Base-by-base conservation (phyloP, 169 alveolate genomes). In the Plasmodium yoelii region DNA sequence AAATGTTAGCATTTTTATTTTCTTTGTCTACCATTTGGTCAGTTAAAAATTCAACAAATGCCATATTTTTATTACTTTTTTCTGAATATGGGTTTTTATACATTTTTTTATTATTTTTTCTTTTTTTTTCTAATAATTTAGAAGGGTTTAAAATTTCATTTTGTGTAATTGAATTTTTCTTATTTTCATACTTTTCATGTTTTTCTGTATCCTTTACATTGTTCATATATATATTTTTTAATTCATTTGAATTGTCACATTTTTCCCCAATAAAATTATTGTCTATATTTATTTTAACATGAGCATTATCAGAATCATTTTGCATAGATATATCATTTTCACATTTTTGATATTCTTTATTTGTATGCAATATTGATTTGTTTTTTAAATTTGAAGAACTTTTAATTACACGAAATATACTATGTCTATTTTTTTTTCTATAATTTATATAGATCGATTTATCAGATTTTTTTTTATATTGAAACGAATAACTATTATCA, bases 1-100 rank as follows among this genome's bases (percentile, higher is more conserved):
- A 63, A 8, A 51, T 44, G 15, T 18, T 22, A 13, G 47, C 28
- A 12, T 24, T 56, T 10, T 75, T 44, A 18, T 68, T 57, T 7
- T 51, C 60, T 13, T 28, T 75, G 12, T 61, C 42, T 22, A 61
- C 64, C 75, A 75, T 75, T 13, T 75, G 70, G 55, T 75, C 88
- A 5, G 88, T 63, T 10, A 75, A 26, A 44, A 63, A 75, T 8
- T 75, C 88, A n/a, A 61, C 77, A 34, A 75, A 75, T 10, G 61
- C 49, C 18, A 75, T 22, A 19, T 75, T 75, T 55, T 68, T 75
- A 34, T 34, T 34, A 57, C 63, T 75, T 42, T 26, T 75, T 1
- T 63, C 9, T 24, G 28, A 15, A 39, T 56, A 57, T 4, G 71
- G 82, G 24, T 42, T 73, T 44, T 63, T 75, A 44, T 47, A 51